Conservation (phyloP, 1,139 yeast species). For the Debaryomycetaceae sp. region DNA sequence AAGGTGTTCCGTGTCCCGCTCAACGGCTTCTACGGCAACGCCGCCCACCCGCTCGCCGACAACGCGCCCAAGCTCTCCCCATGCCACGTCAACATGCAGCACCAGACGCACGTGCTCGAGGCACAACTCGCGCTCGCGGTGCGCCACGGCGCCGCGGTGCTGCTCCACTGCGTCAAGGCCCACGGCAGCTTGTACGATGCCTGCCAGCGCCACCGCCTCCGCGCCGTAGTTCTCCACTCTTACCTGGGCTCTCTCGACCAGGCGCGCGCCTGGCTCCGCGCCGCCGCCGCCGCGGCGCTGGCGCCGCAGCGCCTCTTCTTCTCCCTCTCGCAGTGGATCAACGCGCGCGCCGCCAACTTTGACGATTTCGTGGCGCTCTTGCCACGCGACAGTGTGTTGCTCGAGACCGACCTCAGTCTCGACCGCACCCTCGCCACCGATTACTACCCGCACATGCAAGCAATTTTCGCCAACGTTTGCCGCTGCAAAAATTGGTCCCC, state of each 20-base stretch:
- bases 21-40: slow-evolving; percentile 50
- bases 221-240: slow-evolving; percentile 67
- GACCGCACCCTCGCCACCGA: slow-evolving; percentile 20
- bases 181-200: slow-evolving; percentile 57
- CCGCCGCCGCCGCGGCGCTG: slow-evolving; percentile 15
- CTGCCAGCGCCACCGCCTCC: slow-evolving; percentile 21
- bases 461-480: slow-evolving; percentile 16
- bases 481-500: slow-evolving; percentile 12
- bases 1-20: slow-evolving; percentile 66
- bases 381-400: slow-evolving; percentile 22
- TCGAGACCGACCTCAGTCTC: slow-evolving; percentile 36
- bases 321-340: slow-evolving; percentile 63
- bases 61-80: slow-evolving; percentile 27
- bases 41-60: slow-evolving; percentile 8
- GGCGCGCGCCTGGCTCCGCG: slow-evolving; percentile 48
- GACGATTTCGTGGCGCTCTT: slow-evolving; percentile 24
- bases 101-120: slow-evolving; percentile 55
- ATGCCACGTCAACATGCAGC: slow-evolving; percentile 53
- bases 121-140: slow-evolving; percentile 54
- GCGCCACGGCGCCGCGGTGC: slow-evolving; percentile 46
- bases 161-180: slow-evolving; percentile 82
- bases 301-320: slow-evolving; percentile 30
- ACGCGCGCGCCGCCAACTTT: slow-evolving; percentile 28
- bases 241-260: slow-evolving; percentile 80
- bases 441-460: slow-evolving; percentile 17